A percentile compares a stretch with the other conserved stretches of the same genome.
Conservation (phyloP, 495 filamentous ascomycete species). For the Xylaria bambusicola region DNA sequence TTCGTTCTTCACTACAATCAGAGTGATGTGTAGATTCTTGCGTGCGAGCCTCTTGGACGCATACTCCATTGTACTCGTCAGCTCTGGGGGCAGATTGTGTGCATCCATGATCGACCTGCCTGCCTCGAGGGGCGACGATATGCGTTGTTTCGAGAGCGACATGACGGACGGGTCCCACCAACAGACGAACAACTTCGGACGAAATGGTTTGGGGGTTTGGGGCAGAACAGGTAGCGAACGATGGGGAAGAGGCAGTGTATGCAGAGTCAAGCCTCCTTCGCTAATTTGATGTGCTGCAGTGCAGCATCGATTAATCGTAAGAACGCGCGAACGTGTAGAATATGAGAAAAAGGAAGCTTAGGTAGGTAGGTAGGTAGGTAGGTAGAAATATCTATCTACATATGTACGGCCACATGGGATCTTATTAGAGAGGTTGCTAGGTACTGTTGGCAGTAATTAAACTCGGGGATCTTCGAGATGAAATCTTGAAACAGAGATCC, state of each 20-base stretch:
- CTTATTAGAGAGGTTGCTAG: too few relatives aligned
- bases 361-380: constrained; percentile 4
- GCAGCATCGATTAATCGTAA: background rate
- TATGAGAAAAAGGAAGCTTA: background rate
- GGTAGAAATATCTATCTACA: constrained; percentile 7
- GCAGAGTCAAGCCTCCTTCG: constrained; percentile 8
- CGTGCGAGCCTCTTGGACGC: constrained; percentile 50
- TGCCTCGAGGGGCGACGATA: constrained; percentile 59
- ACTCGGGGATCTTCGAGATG: constrained; percentile 5
- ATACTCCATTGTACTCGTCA: constrained; percentile 51
- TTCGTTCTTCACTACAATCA: constrained; percentile 53
- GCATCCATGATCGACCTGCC: constrained; percentile 51
- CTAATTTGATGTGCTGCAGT: background rate
- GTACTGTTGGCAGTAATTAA: too few relatives aligned
- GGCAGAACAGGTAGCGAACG: background rate
- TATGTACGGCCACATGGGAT: background rate
- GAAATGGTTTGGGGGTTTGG: background rate
- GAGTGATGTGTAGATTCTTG: constrained; percentile 48
- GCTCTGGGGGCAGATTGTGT: constrained; percentile 45
- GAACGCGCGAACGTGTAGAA: background rate
- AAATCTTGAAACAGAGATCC: constrained; percentile 11
- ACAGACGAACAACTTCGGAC: background rate
- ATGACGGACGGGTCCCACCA: constrained; percentile 21
- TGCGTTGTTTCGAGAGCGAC: constrained; percentile 46
- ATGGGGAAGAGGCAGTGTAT: constrained; percentile 9